Evolutionary conservation across 2,329 filamentous ascomycete species (phyloP).

Genomic region (Sclerotinia sclerotiorum): DNA sequence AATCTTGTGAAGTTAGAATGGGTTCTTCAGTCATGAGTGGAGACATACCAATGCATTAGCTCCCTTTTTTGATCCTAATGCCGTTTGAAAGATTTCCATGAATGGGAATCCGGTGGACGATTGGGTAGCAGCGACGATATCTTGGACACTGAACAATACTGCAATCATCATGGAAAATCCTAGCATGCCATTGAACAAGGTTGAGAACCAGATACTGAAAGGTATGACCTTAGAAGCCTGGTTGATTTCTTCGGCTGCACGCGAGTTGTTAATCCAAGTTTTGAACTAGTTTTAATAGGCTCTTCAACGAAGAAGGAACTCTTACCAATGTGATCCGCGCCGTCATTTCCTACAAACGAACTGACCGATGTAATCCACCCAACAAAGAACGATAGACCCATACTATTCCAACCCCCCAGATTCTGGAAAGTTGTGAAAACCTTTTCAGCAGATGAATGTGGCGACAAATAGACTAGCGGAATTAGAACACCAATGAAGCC

Average conservation of each 20-base stretch:
- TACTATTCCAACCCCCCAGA: constrained; percentile 19
- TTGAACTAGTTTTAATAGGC: background rate
- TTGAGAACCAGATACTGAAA: constrained; percentile 20
- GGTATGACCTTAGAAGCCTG: constrained; percentile 22
- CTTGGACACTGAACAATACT: constrained; percentile 20
- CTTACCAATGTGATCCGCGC: constrained; percentile 17
- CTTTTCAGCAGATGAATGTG: constrained; percentile 26
- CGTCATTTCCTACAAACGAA: constrained; percentile 15
- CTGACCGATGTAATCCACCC: background rate
- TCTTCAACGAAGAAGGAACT: background rate
- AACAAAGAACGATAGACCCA: constrained; percentile 22
- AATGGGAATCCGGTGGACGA: constrained; percentile 20
- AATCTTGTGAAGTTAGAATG: background rate
- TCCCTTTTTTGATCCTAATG: constrained; percentile 6
- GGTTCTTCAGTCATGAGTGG: too few relatives aligned
- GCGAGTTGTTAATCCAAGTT: background rate
- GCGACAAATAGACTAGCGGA: constrained; percentile 18
- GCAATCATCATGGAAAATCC: constrained; percentile 25
- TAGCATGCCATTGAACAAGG: constrained; percentile 20
- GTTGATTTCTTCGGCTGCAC: constrained; percentile 24
- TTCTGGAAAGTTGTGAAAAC: constrained; percentile 24
- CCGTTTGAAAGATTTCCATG: constrained; percentile 12
- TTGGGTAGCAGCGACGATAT: background rate
- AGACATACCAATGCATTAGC: constrained; percentile 13
- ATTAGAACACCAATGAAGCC: constrained; percentile 23